Conservation (phyloP, 305 asterid genomes). For the Petunia hybrid region DNA sequence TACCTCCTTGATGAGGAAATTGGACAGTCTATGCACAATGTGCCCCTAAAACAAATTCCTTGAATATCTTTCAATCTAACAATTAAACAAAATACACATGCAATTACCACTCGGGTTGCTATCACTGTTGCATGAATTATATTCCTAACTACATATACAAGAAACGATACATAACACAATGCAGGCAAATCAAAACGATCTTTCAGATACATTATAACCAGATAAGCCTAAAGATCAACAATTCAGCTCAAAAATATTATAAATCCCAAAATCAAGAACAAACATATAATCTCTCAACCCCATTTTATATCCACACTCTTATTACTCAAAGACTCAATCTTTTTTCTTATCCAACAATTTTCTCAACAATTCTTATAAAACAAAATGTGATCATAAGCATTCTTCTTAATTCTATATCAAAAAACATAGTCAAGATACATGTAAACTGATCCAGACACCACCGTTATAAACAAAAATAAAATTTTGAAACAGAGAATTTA, state of each 20-base stretch:
- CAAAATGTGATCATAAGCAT: slow-evolving; percentile 9
- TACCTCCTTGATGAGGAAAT: slow-evolving; percentile 16
- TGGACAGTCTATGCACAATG: slow-evolving; percentile 39
- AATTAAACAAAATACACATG: slow-evolving; percentile 49
- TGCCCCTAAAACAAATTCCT: background rate
- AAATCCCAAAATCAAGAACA: slow-evolving; percentile 20
- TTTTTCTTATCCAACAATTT: background rate
- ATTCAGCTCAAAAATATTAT: slow-evolving; percentile 1
- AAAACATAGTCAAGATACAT: background rate
- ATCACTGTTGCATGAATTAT: no score
- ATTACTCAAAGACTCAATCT: no score
- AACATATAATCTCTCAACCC: background rate
- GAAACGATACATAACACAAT: background rate
- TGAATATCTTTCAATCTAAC: slow-evolving; percentile 12
- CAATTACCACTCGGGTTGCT: slow-evolving; percentile 28
- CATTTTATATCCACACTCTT: background rate
- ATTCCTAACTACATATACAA: background rate
- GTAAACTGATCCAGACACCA: no score
- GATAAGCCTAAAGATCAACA: background rate
- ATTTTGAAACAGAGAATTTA: slow-evolving; percentile 28
- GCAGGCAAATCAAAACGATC: background rate
- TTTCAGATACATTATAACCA: background rate
- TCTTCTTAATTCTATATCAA: background rate
- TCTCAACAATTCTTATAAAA: background rate
- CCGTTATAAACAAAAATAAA: slow-evolving; percentile 14